phyloP scores from a whole-genome alignment of 805 yeast genomes.

The Sungouiella blattae region DNA sequence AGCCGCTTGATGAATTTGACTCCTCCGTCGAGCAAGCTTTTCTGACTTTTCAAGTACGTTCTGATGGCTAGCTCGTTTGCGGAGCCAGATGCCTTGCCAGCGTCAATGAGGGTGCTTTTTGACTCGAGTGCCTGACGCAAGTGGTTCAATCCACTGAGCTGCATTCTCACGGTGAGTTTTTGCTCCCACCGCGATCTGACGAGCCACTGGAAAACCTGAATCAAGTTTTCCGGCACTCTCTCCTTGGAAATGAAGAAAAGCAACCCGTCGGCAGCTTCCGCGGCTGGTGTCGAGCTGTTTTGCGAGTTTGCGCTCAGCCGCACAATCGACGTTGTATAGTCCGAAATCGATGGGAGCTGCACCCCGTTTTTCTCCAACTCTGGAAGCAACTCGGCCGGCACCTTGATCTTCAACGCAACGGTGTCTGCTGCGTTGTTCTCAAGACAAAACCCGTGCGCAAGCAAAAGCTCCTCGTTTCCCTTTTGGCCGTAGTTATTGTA shows the following conservation, averaged over 20 bases:
- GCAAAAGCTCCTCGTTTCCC: conserved; percentile 75
- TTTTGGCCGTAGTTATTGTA: conserved; percentile 86
- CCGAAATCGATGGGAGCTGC: conserved; percentile 30
- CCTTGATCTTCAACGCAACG: conserved; percentile 57
- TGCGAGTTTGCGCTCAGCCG: conserved; percentile 23
- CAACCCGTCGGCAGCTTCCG: conserved; percentile 19
- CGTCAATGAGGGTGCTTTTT: conserved; percentile 41
- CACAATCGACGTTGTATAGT: conserved; percentile 25
- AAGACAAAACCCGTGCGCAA: conserved; percentile 78
- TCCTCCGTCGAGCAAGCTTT: conserved; percentile 40
- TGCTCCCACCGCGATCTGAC: conserved; percentile 49
- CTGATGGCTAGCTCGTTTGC: conserved; percentile 26
- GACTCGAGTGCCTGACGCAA: conserved; percentile 48
- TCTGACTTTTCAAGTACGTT: conserved; percentile 49
- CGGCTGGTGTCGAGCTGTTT: conserved; percentile 4
- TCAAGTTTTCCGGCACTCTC: conserved; percentile 41
- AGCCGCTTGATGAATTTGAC: conserved; percentile 42
- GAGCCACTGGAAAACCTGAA: conserved; percentile 53
- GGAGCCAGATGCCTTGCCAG: conserved; percentile 11
- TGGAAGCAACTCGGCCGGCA: conserved; percentile 34
- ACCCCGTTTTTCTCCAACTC: conserved; percentile 36
- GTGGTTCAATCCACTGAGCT: conserved; percentile 58
- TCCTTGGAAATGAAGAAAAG: conserved; percentile 37
- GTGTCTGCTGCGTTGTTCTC: conserved; percentile 56
- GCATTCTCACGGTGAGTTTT: conserved; percentile 47